Base-by-base conservation (phyloP, 164 flowering plant species). In the Annona cherimola region DNA sequence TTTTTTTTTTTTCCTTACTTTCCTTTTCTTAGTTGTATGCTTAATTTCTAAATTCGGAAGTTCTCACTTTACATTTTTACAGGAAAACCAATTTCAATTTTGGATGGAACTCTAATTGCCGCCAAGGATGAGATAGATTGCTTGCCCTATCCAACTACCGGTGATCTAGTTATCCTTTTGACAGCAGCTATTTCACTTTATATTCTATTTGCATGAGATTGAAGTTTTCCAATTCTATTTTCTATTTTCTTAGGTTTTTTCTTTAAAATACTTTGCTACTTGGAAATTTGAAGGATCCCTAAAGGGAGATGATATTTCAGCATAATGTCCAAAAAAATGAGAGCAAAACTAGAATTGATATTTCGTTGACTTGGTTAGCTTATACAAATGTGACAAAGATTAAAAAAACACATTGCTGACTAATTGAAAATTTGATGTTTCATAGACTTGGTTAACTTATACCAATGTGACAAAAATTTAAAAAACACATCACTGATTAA, bases 51-150 rank as follows among this genome's bases (percentile, higher is more conserved):
- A n/a, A 45, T 39, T 14, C 45, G 12, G 8, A 6, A 18, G n/a
- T 75, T 12, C n/a, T 73, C 69, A 68, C 61, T 43, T 26, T 63
- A 63, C 2, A 8, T 60, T 42, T 66, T 3, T 69, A 7, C 81
- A 92, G 98, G 97, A 18, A 73, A 85, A 71, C 90, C 86, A 66
- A 83, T 94, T 66, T 94, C 99, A 5, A 79, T 83, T 70, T 85
- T 94, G 4, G 99, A 94, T 85, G 97, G 97, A 74, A 88, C 91
- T 18, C 94, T 86, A 54, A 76, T 94, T 72, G 97, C 99, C 42
- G 71, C 92, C 67, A 94, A 94, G 81, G 99, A 94, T 80, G 99
- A 94, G 82, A 94, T 94, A 68, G 97, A 94, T 79, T 92, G 97
- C 69, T 69, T 69, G 65, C 97, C 99, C 7, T 94, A 94, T 83